Percentiles rank a stretch among this genome's conserved stretches.
Evolutionary conservation across 225 moss, liverwort and hornwort genomes (phyloP).

Genomic region (Rhytidiadelphus loreus): DNA sequence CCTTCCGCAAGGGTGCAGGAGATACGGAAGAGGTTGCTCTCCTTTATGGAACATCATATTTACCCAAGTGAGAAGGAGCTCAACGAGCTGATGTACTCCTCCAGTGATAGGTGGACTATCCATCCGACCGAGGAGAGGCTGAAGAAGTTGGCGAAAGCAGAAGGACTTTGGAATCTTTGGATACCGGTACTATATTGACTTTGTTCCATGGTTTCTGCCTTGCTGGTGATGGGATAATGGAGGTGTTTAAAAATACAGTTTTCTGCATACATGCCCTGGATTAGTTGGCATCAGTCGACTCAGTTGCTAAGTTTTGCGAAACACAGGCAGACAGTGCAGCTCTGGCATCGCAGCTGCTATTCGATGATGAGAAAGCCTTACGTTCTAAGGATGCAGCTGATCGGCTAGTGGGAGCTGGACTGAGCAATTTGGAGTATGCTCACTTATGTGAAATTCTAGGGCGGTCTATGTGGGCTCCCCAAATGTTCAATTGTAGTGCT

Average conservation of each 20-base stretch:
- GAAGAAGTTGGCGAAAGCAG: conserved; percentile 70
- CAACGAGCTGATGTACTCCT: conserved; percentile 60
- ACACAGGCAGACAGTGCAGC: conserved; percentile 87
- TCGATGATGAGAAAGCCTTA: conserved; percentile 24
- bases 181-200: conserved; percentile 58
- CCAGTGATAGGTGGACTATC: conserved; percentile 67
- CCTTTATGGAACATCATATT: conserved; percentile 72
- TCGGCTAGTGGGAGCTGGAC: conserved; percentile 79
- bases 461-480: conserved; percentile 91
- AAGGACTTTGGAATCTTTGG: conserved; percentile 99
- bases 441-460: conserved; percentile 87
- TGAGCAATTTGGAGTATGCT: conserved; percentile 93
- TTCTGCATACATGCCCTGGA: not conserved
- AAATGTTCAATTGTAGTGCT: conserved; percentile 83
- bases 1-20: conserved; percentile 68
- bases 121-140: conserved; percentile 89
- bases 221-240: not conserved
- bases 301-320: not conserved
- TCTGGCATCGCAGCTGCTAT: conserved; percentile 68
- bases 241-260: not conserved
- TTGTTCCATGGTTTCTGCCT: not conserved
- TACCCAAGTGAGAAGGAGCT: conserved; percentile 83
- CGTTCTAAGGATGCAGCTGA: conserved; percentile 41
- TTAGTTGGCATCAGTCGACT: not conserved
- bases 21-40: conserved; percentile 47